A percentile compares a stretch with the other conserved stretches of the same genome.
Evolutionary conservation across 768 basidiomycete species (phyloP).

Genomic region (Mycena vitilis): DNA sequence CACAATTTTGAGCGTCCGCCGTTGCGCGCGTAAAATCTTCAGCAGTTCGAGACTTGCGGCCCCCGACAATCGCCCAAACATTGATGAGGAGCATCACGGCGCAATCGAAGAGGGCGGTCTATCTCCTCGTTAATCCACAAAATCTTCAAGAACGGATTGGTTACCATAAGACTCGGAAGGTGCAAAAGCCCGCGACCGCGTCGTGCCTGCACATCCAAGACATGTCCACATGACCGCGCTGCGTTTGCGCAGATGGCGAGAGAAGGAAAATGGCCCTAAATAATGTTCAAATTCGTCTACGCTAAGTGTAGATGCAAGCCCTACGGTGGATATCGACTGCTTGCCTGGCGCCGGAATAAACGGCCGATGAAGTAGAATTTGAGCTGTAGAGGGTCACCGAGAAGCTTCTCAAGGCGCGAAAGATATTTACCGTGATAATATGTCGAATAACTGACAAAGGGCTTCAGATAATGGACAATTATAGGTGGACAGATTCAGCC

Average conservation of each 20-base stretch:
- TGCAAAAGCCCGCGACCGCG: constrained; percentile 31
- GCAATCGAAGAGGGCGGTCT: constrained; percentile 47
- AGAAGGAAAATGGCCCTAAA: background rate
- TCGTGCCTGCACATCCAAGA: constrained; percentile 53
- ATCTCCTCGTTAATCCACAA: background rate
- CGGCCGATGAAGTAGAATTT: constrained; percentile 24
- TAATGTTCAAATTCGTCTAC: too few species aligned
- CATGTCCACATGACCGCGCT: constrained; percentile 58
- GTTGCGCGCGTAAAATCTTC: constrained; percentile 47
- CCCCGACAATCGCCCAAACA: constrained; percentile 52
- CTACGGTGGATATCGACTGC: background rate
- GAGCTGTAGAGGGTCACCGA: constrained; percentile 2
- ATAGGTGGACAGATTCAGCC: background rate
- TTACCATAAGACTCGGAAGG: background rate
- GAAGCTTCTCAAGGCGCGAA: background rate
- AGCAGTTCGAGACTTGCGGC: constrained; percentile 30
- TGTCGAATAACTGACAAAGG: constrained; percentile 4
- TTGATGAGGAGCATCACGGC: constrained; percentile 56
- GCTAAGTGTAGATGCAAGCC: background rate
- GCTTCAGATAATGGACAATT: background rate
- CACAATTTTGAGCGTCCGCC: constrained; percentile 53
- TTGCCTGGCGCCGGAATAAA: constrained; percentile 22
- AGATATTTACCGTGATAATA: constrained; percentile 28
- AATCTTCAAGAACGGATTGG: too few species aligned
- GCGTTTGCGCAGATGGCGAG: constrained; percentile 44